Evolutionary conservation across 2,329 filamentous ascomycete species (phyloP), one percentile per base, ranked within the genome.

Genomic region (Lachnellula arida): DNA sequence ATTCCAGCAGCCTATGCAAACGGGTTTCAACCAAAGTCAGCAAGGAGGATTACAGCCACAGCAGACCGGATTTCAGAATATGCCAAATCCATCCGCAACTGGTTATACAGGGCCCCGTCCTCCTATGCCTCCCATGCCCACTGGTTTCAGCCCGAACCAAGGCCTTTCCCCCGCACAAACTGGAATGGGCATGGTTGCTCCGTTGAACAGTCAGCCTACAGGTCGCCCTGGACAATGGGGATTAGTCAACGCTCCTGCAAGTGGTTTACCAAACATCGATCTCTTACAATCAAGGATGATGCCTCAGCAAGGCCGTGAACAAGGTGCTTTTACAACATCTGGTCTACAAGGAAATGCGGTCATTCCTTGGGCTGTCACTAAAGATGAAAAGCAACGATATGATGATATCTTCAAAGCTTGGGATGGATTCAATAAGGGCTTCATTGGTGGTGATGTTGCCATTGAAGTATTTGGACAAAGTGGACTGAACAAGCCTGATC

Each of bases 381-480:
- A 99, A 72, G 92, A 97, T 61, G 94, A 99, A 73, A 99, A 99
- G 79, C 93, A 89, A 59, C 88, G 95, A 60, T 99, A 99, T 65
- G 94, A 99, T 72, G 83, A 91, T 58, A 83, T 97, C 35, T 99
- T 99, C 78, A 89, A 86, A 62, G 92, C 92, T 5, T 99, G 94
- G 94, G 94, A 99, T 74, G 94, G 94, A 2, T 84, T 99, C 61
- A 84, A 86, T 60, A 97, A 95, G 72, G 94, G 94, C 0, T 96
- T 87, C 67, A 95, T 99, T 68, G 88, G 86, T 47, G 94, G 94
- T 51, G 89, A 89, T 64, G 91, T 94, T 65, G 93, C 94, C 14
- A 94, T 97, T 68, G 94, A 99, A 73, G 96, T 99, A 58, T 93
- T 99, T 72, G 90, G 92, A 8, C 94, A 99, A 72, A 97, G 92